Evolutionary conservation across 164 flowering plant genomes (phyloP).

Genomic region (Euptelea pleiosperma): DNA sequence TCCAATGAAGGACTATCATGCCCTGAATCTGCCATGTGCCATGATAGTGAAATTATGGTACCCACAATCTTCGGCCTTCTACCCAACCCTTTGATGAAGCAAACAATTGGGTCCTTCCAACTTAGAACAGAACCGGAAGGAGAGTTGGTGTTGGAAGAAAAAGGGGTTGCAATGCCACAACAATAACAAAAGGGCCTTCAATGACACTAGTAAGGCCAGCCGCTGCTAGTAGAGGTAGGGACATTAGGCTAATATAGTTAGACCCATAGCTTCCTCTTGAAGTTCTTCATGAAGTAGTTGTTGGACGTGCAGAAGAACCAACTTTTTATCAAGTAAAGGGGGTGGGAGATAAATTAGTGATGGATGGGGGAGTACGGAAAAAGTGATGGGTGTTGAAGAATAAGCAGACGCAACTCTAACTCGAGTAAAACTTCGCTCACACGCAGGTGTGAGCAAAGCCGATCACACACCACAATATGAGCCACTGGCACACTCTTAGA

Average conservation of each 20-base stretch:
- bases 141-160: no score
- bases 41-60: no score
- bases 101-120: slow-evolving; percentile 45
- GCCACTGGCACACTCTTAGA: no score
- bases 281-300: slow-evolving; percentile 50
- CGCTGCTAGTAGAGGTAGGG: slow-evolving; percentile 71
- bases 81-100: slow-evolving; percentile 51
- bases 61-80: slow-evolving; percentile 68
- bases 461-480: no score
- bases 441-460: no score
- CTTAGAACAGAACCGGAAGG: slow-evolving; percentile 53
- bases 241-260: slow-evolving; percentile 60
- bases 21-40: no score
- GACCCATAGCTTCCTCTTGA: slow-evolving; percentile 70
- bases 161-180: slow-evolving; percentile 61
- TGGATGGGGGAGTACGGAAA: slow-evolving; percentile 79
- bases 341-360: slow-evolving; percentile 52
- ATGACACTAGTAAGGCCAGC: slow-evolving; percentile 49
- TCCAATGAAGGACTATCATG: no score
- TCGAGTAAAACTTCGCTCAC: no score
- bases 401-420: slow-evolving; percentile 50
- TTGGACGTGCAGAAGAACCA: slow-evolving; percentile 42
- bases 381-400: slow-evolving; percentile 68
- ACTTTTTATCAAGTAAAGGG: slow-evolving; percentile 48
- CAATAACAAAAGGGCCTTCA: slow-evolving; percentile 55